These are phyloP conservation scores for Pseudomicrostroma phylloplanum DNA, from an alignment of 1,284 basidiomycete genomes.

Conservation along the genomic window DNA sequence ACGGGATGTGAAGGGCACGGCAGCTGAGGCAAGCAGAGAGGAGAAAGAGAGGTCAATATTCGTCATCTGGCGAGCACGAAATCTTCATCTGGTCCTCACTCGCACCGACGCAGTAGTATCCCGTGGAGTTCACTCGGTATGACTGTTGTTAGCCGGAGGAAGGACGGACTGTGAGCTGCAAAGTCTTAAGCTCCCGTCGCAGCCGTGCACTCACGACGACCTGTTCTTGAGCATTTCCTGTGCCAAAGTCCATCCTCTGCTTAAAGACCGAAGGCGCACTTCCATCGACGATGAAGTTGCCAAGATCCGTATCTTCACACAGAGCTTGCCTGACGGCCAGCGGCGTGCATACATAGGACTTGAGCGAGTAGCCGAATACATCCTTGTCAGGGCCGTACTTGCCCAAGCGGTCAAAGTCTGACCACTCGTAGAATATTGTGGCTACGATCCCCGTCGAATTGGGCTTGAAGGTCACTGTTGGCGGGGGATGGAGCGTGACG, in stretches of 20 bases:
- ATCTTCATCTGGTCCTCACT: constrained; percentile 20
- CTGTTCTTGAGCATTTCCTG: constrained; percentile 1
- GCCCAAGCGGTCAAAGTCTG: constrained; percentile 76
- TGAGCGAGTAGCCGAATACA: constrained; percentile 41
- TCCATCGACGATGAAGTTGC: constrained; percentile 38
- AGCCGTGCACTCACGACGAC: not conserved
- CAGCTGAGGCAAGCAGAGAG: constrained; percentile 56
- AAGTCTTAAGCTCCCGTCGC: constrained; percentile 10
- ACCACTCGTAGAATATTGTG: constrained; percentile 92
- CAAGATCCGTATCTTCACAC: constrained; percentile 31
- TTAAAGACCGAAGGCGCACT: constrained; percentile 22
- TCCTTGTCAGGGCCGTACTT: constrained; percentile 52
- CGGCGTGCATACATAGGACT: constrained; percentile 63
- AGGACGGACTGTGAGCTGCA: constrained; percentile 6
- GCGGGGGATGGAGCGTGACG: not conserved
- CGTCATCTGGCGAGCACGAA: not conserved
- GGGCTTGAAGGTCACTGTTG: constrained; percentile 70
- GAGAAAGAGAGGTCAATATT: constrained; percentile 2
- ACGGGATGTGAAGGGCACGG: constrained; percentile 71
- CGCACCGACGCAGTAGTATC: constrained; percentile 90
- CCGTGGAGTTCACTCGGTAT: constrained; percentile 77
- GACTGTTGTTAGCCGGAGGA: constrained; percentile 9
- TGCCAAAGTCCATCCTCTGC: constrained; percentile 33
- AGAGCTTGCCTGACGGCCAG: constrained; percentile 23
- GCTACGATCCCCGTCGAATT: constrained; percentile 78